phyloP scores from a whole-genome alignment of 2,329 filamentous ascomycete species.

The Hymenoscyphus salicellus region DNA sequence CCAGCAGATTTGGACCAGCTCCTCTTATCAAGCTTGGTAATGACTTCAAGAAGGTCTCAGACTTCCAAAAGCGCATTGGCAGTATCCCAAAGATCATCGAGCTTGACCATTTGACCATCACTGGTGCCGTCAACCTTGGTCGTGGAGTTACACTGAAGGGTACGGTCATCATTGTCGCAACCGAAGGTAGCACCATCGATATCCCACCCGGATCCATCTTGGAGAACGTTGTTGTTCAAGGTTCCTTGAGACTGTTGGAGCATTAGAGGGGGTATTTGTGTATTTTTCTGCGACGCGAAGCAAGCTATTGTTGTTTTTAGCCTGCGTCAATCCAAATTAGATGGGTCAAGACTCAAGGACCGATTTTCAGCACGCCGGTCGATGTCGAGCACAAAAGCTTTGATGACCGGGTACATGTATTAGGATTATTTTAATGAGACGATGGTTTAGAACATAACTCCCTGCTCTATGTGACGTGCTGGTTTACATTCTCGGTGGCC shows the following conservation, averaged over 20 bases:
- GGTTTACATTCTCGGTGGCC: neutral
- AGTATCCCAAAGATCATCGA: constrained; percentile 89
- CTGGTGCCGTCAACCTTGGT: constrained; percentile 93
- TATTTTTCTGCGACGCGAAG: constrained; percentile 8
- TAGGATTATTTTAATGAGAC: constrained; percentile 16
- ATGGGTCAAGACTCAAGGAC: neutral
- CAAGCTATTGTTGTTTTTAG: constrained; percentile 10
- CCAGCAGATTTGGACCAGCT: constrained; percentile 91
- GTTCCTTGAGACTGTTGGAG: constrained; percentile 75
- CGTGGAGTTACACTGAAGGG: constrained; percentile 95
- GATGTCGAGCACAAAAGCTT: constrained; percentile 7
- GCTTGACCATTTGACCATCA: constrained; percentile 94
- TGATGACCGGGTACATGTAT: constrained; percentile 10
- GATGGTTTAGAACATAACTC: constrained; percentile 8
- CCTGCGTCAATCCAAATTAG: constrained; percentile 8
- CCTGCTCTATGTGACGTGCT: neutral
- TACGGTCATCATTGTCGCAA: constrained; percentile 98
- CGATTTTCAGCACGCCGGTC: constrained; percentile 9
- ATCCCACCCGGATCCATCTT: constrained; percentile 94
- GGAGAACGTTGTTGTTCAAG: constrained; percentile 98
- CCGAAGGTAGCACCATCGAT: constrained; percentile 96
- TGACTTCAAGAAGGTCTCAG: constrained; percentile 99
- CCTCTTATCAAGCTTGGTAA: constrained; percentile 97
- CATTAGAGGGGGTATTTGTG: constrained; percentile 46
- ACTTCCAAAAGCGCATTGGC: constrained; percentile 84